These are phyloP conservation scores for Fusarium kyushuense DNA, from an alignment of 2,329 filamentous ascomycete genomes.

Conservation along the genomic window DNA sequence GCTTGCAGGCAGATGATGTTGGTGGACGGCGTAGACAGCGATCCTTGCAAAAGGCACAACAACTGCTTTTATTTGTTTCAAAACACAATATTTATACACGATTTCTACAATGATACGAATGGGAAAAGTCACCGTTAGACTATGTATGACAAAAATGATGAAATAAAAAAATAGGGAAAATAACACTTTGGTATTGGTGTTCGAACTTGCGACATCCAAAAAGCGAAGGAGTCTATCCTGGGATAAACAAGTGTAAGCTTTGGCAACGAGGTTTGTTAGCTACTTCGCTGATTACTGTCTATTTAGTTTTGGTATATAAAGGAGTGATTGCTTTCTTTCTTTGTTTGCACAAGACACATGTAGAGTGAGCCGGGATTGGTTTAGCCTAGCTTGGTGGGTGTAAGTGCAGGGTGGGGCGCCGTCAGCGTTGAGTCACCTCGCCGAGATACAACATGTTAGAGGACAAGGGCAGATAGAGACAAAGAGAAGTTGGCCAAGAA, in stretches of 20 bases:
- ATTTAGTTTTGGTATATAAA: slow-evolving; percentile 4
- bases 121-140: too few species aligned
- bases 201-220: slow-evolving; percentile 1
- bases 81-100: too few species aligned
- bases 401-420: slow-evolving; percentile 6
- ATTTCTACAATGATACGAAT: too few species aligned
- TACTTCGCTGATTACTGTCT: slow-evolving; percentile 11
- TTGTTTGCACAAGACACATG: background rate
- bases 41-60: too few species aligned
- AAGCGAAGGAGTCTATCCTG: slow-evolving; percentile 13
- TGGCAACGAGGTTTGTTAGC: background rate
- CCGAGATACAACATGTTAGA: background rate
- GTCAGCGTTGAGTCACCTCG: slow-evolving; percentile 21
- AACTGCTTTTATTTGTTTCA: too few species aligned
- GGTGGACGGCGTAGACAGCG: too few species aligned
- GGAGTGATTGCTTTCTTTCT: background rate
- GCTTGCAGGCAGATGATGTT: too few species aligned
- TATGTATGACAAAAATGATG: too few species aligned
- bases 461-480: too few species aligned
- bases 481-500: too few species aligned
- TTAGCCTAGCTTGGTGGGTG: background rate
- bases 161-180: too few species aligned
- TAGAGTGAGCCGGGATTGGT: background rate
- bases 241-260: background rate
- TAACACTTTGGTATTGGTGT: too few species aligned